Evolutionary conservation across 495 filamentous ascomycete genomes (phyloP), one percentile per base, ranked within the genome.

Genomic region (Neurospora discreta): DNA sequence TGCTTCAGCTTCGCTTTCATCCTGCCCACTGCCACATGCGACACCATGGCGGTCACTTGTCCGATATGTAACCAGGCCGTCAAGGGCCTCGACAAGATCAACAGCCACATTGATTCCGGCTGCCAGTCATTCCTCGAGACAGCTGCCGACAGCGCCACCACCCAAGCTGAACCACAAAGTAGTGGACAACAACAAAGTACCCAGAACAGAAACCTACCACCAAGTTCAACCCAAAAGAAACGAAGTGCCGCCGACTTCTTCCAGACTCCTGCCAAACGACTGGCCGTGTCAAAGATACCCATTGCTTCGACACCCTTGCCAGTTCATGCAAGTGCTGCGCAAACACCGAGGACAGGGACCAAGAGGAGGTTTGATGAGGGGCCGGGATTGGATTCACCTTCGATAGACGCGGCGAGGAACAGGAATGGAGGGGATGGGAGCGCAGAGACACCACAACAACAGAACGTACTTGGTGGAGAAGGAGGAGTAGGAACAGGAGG

Each of bases 61-160:
- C 95, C 95, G 7, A 92, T 94, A 71, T 99, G 95, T 82, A 84
- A 86, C 68, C 91, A 93, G 73, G 82, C 85, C 46, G 94, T 98
- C 73, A 87, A 89, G 69, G 83, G 91, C 70, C 75, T 82, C 70
- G 87, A 91, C 72, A 65, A 65, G 26, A 99, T 99, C 83, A 99
- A 99, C 80, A 85, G 86, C 68, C 95, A 99, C 78, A 89, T 99
- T 75, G 95, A 99, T 80, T 93, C 92, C 18, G 87, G 87, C 75
- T 98, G 95, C 81, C 80, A 89, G 75, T 82, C 79, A 20, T 89
- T 89, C 72, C 44, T 83, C 86, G 40, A 74, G 78, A 75, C 70
- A 36, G 41, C 69, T 69, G 41, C 73, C 46, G 74, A 80, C 10
- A 75, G 65, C 7, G 38, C 72, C 69, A 60, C 1, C 23, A 44